Evolutionary conservation across 2,329 filamentous ascomycete genomes (phyloP).

Genomic region (Neofusicoccum sp.): DNA sequence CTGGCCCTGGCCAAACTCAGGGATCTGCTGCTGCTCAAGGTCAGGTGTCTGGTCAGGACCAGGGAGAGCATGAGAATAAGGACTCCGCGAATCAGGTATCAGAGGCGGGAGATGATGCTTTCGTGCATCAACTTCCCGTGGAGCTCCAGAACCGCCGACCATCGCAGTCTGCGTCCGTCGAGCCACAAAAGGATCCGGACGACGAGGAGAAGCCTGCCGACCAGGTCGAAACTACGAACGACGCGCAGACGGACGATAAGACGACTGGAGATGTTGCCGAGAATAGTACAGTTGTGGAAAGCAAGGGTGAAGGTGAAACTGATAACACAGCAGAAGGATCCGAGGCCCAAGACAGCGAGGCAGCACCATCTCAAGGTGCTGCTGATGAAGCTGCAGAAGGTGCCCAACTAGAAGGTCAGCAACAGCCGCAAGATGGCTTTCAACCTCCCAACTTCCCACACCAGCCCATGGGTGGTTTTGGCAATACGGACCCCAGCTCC

Average conservation of each 20-base stretch:
- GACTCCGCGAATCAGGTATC: background rate
- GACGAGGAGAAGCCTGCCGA: conserved; percentile 4
- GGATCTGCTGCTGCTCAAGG: conserved; percentile 11
- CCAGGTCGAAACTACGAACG: background rate
- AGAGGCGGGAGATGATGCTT: conserved; percentile 27
- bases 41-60: background rate
- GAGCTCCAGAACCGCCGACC: conserved; percentile 28
- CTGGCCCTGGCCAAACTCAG: conserved; percentile 17
- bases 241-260: background rate
- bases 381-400: background rate
- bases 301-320: conserved; percentile 19
- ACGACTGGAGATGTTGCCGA: background rate
- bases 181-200: conserved; percentile 17
- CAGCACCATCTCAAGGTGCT: conserved; percentile 22
- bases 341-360: conserved; percentile 33
- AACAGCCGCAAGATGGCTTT: background rate
- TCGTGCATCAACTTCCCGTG: conserved; percentile 19
- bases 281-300: conserved; percentile 24
- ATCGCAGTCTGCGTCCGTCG: conserved; percentile 21
- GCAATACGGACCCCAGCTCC: background rate
- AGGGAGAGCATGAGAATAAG: conserved; percentile 1
- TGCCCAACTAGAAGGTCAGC: background rate
- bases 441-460: background rate
- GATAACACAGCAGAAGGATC: conserved; percentile 16
- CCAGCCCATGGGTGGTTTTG: conserved; percentile 9